A percentile compares a stretch with the other conserved stretches of the same genome.
These are phyloP conservation scores for Hypoxylon sp. DNA, from an alignment of 2,329 filamentous ascomycete species.

Conservation along the genomic window DNA sequence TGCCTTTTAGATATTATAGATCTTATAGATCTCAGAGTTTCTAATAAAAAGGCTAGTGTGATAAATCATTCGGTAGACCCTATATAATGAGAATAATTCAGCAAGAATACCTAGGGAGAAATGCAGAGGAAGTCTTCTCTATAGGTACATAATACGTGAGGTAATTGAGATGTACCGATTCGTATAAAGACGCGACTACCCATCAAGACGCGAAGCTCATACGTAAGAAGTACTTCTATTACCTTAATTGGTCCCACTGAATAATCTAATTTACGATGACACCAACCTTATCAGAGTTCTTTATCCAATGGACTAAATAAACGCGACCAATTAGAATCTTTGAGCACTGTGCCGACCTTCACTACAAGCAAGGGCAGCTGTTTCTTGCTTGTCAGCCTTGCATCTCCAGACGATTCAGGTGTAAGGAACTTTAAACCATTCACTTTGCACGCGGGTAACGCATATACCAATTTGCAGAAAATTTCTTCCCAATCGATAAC, in stretches of 20 bases:
- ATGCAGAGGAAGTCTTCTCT: not conserved
- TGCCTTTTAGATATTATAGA: not conserved
- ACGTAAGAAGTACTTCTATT: conserved; percentile 6
- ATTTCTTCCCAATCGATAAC: conserved; percentile 17
- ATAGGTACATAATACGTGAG: not conserved
- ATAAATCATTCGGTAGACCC: not conserved
- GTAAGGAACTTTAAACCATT: conserved; percentile 18
- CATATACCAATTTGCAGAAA: conserved; percentile 1
- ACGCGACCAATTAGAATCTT: conserved; percentile 11
- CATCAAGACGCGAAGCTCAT: conserved; percentile 12
- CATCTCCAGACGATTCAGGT: conserved; percentile 12
- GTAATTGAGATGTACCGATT: not conserved
- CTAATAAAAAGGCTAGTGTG: not conserved
- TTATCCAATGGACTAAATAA: conserved; percentile 18
- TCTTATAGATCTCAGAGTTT: conserved; percentile 5
- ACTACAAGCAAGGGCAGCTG: conserved; percentile 29
- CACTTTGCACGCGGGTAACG: conserved; percentile 14
- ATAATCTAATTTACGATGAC: not conserved
- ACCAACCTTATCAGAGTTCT: not conserved
- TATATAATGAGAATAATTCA: not conserved
- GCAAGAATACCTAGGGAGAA: not conserved
- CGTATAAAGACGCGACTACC: conserved; percentile 5
- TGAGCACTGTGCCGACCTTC: conserved; percentile 8
- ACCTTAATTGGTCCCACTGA: not conserved
- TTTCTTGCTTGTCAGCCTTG: conserved; percentile 38